These are phyloP conservation scores for Mercurialis annua DNA, from an alignment of 345 rosid genomes.

Conservation along the genomic window DNA sequence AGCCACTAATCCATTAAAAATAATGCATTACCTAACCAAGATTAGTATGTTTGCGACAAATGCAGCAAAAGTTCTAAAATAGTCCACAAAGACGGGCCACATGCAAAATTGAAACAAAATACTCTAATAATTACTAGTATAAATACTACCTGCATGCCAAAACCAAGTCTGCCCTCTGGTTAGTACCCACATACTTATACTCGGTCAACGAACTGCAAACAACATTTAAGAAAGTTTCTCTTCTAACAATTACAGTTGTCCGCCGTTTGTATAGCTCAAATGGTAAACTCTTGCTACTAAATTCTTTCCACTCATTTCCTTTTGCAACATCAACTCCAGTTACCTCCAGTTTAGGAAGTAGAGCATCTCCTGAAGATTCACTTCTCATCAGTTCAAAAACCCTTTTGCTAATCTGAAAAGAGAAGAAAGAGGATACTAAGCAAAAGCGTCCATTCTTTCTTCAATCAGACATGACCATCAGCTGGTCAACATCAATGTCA, in stretches of 20 bases:
- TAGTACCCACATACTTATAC: conserved; percentile 88
- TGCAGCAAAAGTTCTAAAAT: neutral
- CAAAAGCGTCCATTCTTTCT: conserved; percentile 9
- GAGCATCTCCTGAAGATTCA: conserved; percentile 41
- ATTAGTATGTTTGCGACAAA: too few species aligned
- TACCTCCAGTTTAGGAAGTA: conserved; percentile 33
- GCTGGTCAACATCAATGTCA: neutral
- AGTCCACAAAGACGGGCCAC: neutral
- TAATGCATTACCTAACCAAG: too few species aligned
- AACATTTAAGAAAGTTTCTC: conserved; percentile 70
- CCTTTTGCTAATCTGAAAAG: conserved; percentile 74
- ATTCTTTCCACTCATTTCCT: conserved; percentile 31
- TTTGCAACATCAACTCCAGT: conserved; percentile 24
- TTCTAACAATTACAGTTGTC: conserved; percentile 65
- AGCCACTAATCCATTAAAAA: too few species aligned
- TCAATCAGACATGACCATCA: neutral
- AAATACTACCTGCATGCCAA: conserved; percentile 89
- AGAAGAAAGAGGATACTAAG: conserved; percentile 11
- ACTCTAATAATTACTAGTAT: neutral
- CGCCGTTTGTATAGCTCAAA: conserved; percentile 91
- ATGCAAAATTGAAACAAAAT: neutral
- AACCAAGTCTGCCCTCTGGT: conserved; percentile 92
- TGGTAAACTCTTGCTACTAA: conserved; percentile 41
- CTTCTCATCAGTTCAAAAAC: conserved; percentile 70
- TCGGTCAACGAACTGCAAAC: conserved; percentile 80